These are phyloP conservation scores for Aspergillus funiculosus DNA, from an alignment of 495 filamentous ascomycete species.

Conservation along the genomic window DNA sequence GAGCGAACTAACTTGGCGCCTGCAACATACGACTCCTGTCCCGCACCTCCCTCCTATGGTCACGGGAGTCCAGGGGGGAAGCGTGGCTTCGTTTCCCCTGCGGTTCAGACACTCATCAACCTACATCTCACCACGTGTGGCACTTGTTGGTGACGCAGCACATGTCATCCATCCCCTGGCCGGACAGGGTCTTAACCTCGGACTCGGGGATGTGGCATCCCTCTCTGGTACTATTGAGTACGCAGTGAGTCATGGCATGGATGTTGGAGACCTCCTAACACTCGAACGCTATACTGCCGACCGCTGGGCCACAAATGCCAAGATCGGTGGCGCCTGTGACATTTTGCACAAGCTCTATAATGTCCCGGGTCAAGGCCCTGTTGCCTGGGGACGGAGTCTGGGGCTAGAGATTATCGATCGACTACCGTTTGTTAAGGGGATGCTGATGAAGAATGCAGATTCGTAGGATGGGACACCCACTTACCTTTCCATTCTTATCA, in stretches of 20 bases:
- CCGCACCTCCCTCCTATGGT: slow-evolving; percentile 52
- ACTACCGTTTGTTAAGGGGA: slow-evolving; percentile 71
- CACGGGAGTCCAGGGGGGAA: slow-evolving; percentile 66
- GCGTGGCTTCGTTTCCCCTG: slow-evolving; percentile 84
- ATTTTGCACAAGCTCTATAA: slow-evolving; percentile 91
- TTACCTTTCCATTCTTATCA: neutral
- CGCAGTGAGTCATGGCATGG: slow-evolving; percentile 75
- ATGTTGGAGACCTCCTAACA: slow-evolving; percentile 67
- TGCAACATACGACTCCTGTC: slow-evolving; percentile 56
- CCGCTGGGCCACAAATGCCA: slow-evolving; percentile 74
- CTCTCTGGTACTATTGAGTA: slow-evolving; percentile 67
- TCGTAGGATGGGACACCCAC: slow-evolving; percentile 20
- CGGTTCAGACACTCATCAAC: slow-evolving; percentile 85
- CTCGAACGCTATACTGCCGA: slow-evolving; percentile 75
- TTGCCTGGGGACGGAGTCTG: slow-evolving; percentile 69
- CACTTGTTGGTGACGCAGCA: slow-evolving; percentile 87
- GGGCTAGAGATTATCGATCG: slow-evolving; percentile 73
- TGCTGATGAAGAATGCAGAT: slow-evolving; percentile 86
- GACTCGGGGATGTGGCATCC: slow-evolving; percentile 76
- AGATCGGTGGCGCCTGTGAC: slow-evolving; percentile 84
- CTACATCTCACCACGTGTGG: slow-evolving; percentile 82
- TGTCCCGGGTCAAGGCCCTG: slow-evolving; percentile 59
- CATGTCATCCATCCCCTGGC: slow-evolving; percentile 93
- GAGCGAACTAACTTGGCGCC: slow-evolving; percentile 76
- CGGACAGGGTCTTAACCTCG: slow-evolving; percentile 92